Evolutionary conservation across 192 early-diverging fungal species (phyloP), one percentile per base, ranked within the genome.

Genomic region (Coemansia sp.): DNA sequence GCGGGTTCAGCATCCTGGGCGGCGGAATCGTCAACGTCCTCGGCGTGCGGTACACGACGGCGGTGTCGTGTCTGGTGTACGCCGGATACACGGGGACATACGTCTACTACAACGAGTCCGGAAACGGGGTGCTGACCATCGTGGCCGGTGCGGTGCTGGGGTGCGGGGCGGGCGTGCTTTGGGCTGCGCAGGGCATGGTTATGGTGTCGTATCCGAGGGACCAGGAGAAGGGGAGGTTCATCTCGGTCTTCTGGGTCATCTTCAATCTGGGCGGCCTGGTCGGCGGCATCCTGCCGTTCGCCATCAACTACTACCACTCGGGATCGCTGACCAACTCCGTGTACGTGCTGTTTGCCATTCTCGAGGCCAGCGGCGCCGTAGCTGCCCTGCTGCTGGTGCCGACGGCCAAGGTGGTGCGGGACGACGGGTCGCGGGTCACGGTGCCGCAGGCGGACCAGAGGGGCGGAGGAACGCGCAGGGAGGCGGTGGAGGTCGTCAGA

Each of bases 121-220:
- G 74, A 55, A 64, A 70, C 84, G 89, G 72, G 74, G 63, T 41
- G 2, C 88, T 93, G 68, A 88, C 88, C 2, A 88, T 93, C 45
- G 58, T 78, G 46, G 76, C 92, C 20, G 92, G 92, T 61, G 91
- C 85, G 10, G 76, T 92, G 40, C 84, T 95, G 50, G 93, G 93
- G 63, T 58, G 92, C 20, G 90, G 90, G 57, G 93, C 91, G 5
- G 92, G 90, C 56, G 84, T 95, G 69, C 61, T 83, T 40, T 83
- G 81, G 81, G 87, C 91, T 4, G 88, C 90, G 10, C 89, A 91
- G 75, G 87, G 91, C 40, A 87, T 88, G 64, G 87, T 95, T 57
- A 91, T 92, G 88, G 85, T 93, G 60, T 88, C 92, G 38, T 93
- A 95, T 73, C 92, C 93, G 11, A 73, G 72, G 16, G 93, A 94